Evolutionary conservation across 2,329 filamentous ascomycete species (phyloP).

Genomic region (Aspergillus carbonarius): DNA sequence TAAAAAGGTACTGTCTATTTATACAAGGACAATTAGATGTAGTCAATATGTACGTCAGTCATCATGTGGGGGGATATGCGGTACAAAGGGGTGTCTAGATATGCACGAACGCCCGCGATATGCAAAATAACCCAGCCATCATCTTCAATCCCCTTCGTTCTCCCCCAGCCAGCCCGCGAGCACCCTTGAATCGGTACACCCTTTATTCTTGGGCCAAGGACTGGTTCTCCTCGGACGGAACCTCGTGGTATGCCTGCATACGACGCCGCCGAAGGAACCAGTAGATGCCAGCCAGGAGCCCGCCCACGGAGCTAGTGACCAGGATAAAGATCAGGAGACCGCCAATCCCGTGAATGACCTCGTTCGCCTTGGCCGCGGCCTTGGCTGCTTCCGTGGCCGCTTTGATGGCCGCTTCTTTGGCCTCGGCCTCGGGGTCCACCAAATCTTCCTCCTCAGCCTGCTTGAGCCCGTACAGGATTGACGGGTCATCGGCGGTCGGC

Average conservation of each 20-base stretch:
- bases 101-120: slow-evolving; percentile 3
- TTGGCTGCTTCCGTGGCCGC: slow-evolving; percentile 27
- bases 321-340: slow-evolving; percentile 31
- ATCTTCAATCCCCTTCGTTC: neutral
- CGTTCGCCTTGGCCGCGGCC: slow-evolving; percentile 30
- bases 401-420: slow-evolving; percentile 5
- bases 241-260: slow-evolving; percentile 27
- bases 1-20: neutral
- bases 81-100: neutral
- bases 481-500: slow-evolving; percentile 30
- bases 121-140: slow-evolving; percentile 5
- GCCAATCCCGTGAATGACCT: slow-evolving; percentile 31
- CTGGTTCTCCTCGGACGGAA: slow-evolving; percentile 31
- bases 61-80: slow-evolving; percentile 1
- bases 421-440: slow-evolving; percentile 1
- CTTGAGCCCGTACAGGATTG: slow-evolving; percentile 18
- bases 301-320: slow-evolving; percentile 24
- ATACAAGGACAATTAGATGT: slow-evolving; percentile 1
- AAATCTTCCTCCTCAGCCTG: slow-evolving; percentile 17
- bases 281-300: slow-evolving; percentile 22
- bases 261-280: slow-evolving; percentile 23
- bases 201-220: slow-evolving; percentile 14
- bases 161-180: neutral
- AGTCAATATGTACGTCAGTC: slow-evolving; percentile 10
- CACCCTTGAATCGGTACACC: neutral